Percentiles rank a stretch among this genome's conserved stretches.
phyloP scores from a whole-genome alignment of 257 asterid species.

The Leptodermis oblonga region DNA sequence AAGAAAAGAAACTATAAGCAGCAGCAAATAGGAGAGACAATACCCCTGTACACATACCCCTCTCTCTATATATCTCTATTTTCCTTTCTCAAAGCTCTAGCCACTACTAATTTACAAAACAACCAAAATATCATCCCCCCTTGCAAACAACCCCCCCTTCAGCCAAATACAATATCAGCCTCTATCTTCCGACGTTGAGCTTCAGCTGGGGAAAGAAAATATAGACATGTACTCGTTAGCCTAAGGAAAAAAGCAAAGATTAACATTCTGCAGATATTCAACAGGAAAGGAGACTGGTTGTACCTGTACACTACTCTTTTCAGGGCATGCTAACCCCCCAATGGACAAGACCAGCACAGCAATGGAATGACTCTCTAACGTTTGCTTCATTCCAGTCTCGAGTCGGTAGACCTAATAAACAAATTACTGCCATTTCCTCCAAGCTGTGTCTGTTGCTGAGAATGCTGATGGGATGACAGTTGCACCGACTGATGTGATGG shows the following conservation, averaged over 20 bases:
- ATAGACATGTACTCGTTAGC: background rate
- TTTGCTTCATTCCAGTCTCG: conserved; percentile 55
- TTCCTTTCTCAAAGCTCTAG: conserved; percentile 37
- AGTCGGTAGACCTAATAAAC: conserved; percentile 49
- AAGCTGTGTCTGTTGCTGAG: conserved; percentile 60
- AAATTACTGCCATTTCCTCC: conserved; percentile 47
- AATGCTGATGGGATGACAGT: conserved; percentile 23
- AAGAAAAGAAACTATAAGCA: conserved; percentile 8
- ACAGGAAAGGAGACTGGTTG: conserved; percentile 14
- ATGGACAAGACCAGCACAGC: conserved; percentile 33
- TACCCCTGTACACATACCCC: conserved; percentile 85
- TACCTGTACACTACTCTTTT: conserved; percentile 65
- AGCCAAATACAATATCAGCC: conserved; percentile 22
- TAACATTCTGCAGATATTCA: conserved; percentile 8
- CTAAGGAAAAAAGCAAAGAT: no score
- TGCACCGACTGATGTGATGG: conserved; percentile 32
- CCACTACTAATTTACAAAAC: conserved; percentile 49
- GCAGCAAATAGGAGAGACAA: conserved; percentile 33
- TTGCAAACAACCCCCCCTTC: conserved; percentile 27
- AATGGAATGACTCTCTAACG: conserved; percentile 17
- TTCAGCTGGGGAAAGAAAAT: conserved; percentile 27
- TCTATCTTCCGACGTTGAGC: conserved; percentile 28
- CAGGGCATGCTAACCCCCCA: conserved; percentile 35
- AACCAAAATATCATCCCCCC: conserved; percentile 40
- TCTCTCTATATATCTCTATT: conserved; percentile 52